Evolutionary conservation across 352 stramenopile genomes (phyloP), one percentile per base, ranked within the genome.

Genomic region (Phytophthora uliginosa): DNA sequence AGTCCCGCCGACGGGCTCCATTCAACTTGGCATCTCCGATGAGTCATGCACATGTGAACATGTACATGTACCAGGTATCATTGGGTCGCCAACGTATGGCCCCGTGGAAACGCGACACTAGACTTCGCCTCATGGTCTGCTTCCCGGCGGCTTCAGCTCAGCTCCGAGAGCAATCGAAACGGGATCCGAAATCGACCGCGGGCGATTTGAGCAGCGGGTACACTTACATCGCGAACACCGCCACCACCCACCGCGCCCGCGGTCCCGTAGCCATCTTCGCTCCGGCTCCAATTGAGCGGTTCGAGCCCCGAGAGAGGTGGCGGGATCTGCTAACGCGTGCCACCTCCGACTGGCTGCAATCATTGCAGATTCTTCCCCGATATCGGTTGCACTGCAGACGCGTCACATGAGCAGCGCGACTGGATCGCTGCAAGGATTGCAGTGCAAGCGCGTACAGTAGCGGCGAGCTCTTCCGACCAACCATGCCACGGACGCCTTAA

Each of bases 81-180:
- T 57, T 8, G 36, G 34, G 7, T 8, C 22, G 4, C 12, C 42
- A 73, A 45, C 66, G 59, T 53, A 73, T 69, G 59, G 59, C 51
- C 34, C 38, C 4, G 59, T 59, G 59, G 59, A 73, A 73, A 69
- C 68, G 68, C 62, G 61, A 75, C 68, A 71, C 50, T 74, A 51
- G 31, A 3, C 54, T 59, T 69, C 31, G 40, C 33, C 28, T 58
- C 60, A 62, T 52, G 48, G 55, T 71, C 61, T 69, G 61, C 68
- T 71, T 75, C 62, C 62, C 55, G 48, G 45, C 59, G 60, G 51
- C 66, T 73, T 69, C 59, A 69, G 45, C 20, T 65, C 24, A 18
- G 42, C 26, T 24, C 12, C 59, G n/a, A 62, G 20, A 52, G 45
- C 18, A 20, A 17, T 33, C 48, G 48, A 15, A 42, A 53, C 10